Evolutionary conservation across 2,329 filamentous ascomycete species (phyloP).

Genomic region (Hypoxylon sp.): DNA sequence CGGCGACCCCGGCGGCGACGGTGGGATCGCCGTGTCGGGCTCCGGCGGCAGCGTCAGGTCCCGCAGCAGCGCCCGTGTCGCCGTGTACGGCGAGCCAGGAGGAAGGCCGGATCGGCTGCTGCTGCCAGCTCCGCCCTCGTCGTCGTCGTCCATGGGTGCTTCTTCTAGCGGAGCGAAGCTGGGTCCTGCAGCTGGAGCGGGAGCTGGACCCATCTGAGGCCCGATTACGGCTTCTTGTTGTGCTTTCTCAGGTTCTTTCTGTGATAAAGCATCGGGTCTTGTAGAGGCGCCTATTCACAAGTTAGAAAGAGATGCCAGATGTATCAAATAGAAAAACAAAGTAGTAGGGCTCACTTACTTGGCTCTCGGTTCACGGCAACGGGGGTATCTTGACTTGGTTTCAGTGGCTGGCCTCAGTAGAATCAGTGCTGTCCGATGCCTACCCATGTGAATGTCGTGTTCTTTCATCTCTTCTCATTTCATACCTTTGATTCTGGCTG

Average conservation of each 20-base stretch:
- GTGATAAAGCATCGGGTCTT: constrained; percentile 18
- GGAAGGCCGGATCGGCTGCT: constrained; percentile 37
- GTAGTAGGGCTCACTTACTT: constrained; percentile 34
- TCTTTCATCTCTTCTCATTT: constrained; percentile 33
- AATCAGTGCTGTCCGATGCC: constrained; percentile 46
- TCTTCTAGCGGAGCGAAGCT: constrained; percentile 46
- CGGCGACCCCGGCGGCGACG: constrained; percentile 72
- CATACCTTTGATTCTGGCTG: constrained; percentile 43
- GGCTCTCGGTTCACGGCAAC: constrained; percentile 23
- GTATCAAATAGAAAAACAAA: not conserved
- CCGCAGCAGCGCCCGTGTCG: constrained; percentile 69
- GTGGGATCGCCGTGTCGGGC: constrained; percentile 77
- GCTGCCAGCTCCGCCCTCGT: no score
- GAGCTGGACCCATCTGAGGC: constrained; percentile 42
- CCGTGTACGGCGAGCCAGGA: constrained; percentile 71
- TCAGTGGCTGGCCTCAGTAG: constrained; percentile 45
- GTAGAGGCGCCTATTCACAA: constrained; percentile 17
- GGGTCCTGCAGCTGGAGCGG: constrained; percentile 36
- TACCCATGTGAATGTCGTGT: constrained; percentile 21
- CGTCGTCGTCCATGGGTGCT: constrained; percentile 39
- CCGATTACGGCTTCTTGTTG: constrained; percentile 39
- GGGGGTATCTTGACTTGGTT: constrained; percentile 34
- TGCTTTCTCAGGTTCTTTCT: constrained; percentile 29
- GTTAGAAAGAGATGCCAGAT: constrained; percentile 5
- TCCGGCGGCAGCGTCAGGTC: constrained; percentile 76